Percentiles rank a stretch among this genome's conserved stretches.
These are phyloP conservation scores for Euphorbia corollata DNA, from an alignment of 441 rosid genomes.

Conservation along the genomic window DNA sequence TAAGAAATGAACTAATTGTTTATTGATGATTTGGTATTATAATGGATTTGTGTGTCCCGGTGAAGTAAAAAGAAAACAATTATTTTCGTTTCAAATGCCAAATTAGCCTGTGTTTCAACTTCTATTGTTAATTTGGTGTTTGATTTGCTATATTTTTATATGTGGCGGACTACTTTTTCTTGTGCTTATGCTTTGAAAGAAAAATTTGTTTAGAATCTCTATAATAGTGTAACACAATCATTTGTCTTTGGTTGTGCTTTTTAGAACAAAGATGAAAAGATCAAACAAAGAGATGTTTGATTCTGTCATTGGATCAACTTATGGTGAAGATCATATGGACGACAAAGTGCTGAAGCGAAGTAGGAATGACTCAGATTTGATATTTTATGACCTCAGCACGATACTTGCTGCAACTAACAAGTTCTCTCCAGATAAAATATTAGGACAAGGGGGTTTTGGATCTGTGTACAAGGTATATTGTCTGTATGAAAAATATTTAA, in stretches of 20 bases:
- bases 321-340: background rate
- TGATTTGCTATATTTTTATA: too few relatives aligned
- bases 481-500: background rate
- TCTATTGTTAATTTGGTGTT: too few relatives aligned
- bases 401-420: slow-evolving; percentile 6
- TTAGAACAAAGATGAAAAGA: background rate
- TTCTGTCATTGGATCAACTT: background rate
- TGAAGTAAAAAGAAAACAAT: too few relatives aligned
- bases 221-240: background rate
- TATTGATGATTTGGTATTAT: too few relatives aligned
- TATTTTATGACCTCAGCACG: background rate
- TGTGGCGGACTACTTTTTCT: too few relatives aligned
- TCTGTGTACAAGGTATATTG: slow-evolving; percentile 26
- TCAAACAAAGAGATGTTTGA: background rate
- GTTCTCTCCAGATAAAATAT: slow-evolving; percentile 13
- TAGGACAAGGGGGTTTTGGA: slow-evolving; percentile 31
- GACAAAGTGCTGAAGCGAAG: background rate
- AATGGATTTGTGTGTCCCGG: too few relatives aligned
- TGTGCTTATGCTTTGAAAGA: too few relatives aligned
- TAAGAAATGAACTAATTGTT: background rate
- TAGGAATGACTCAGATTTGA: background rate
- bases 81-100: too few relatives aligned
- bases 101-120: too few relatives aligned
- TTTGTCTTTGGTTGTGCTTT: background rate
- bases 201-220: background rate